Evolutionary conservation across 257 asterid species (phyloP).

Genomic region (Ligustrum vulgare): DNA sequence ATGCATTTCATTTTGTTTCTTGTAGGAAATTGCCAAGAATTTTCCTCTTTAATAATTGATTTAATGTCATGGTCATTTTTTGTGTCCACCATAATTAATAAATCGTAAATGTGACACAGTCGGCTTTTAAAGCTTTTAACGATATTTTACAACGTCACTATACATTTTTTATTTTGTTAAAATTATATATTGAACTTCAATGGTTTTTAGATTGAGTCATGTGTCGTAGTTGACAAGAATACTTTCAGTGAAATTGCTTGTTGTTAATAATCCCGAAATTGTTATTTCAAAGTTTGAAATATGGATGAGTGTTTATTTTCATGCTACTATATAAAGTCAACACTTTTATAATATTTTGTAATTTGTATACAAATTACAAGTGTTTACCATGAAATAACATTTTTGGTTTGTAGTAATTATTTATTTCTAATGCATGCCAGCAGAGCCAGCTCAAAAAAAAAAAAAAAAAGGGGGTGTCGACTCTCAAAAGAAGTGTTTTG

Average conservation of each 20-base stretch:
- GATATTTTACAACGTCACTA: background rate
- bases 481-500: too few relatives aligned
- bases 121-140: background rate
- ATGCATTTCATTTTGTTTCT: background rate
- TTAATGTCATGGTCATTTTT: background rate
- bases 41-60: constrained; percentile 12
- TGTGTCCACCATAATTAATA: background rate
- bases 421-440: too few relatives aligned
- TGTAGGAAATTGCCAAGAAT: constrained; percentile 32
- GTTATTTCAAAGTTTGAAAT: background rate
- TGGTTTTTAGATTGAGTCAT: background rate
- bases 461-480: too few relatives aligned
- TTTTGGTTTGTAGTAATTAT: too few relatives aligned
- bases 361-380: background rate
- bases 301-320: background rate
- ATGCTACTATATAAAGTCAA: background rate
- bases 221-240: background rate
- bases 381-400: background rate
- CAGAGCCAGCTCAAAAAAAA: too few relatives aligned
- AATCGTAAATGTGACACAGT: background rate
- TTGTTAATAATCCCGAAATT: background rate
- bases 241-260: background rate
- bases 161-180: background rate
- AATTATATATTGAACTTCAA: background rate
- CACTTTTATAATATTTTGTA: background rate